Evolutionary conservation across 305 asterid species (phyloP).

Genomic region (Fraxinus floribunda): DNA sequence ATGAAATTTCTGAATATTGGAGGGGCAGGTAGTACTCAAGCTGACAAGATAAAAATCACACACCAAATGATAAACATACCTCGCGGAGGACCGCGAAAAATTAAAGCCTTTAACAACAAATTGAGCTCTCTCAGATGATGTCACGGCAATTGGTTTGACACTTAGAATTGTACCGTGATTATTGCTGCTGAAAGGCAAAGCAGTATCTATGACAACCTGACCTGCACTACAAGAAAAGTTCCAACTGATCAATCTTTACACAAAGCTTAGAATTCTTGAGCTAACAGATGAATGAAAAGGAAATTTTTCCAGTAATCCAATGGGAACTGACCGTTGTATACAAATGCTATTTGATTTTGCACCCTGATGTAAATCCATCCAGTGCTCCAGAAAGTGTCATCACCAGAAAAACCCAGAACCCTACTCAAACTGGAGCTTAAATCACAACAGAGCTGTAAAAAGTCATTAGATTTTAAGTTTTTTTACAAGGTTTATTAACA

Average conservation of each 20-base stretch:
- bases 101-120: conserved; percentile 64
- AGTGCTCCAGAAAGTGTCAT: conserved; percentile 59
- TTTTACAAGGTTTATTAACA: conserved; percentile 15
- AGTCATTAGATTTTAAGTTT: conserved; percentile 21
- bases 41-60: conserved; percentile 4
- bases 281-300: background rate
- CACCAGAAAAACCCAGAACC: conserved; percentile 55
- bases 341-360: conserved; percentile 67
- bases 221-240: conserved; percentile 47
- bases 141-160: conserved; percentile 71
- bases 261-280: conserved; percentile 21
- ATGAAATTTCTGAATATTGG: conserved; percentile 13
- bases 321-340: conserved; percentile 46
- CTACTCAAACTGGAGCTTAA: conserved; percentile 64
- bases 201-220: conserved; percentile 55
- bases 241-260: conserved; percentile 19
- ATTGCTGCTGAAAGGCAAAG: conserved; percentile 47
- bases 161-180: conserved; percentile 45
- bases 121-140: conserved; percentile 57
- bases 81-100: conserved; percentile 53
- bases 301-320: conserved; percentile 9
- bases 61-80: conserved; percentile 41
- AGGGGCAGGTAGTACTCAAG: conserved; percentile 7
- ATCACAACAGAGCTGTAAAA: conserved; percentile 57
- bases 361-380: conserved; percentile 78